A percentile compares a stretch with the other conserved stretches of the same genome.
Conservation (phyloP, 2,329 filamentous ascomycete species). For the Huntiella omanensis region DNA sequence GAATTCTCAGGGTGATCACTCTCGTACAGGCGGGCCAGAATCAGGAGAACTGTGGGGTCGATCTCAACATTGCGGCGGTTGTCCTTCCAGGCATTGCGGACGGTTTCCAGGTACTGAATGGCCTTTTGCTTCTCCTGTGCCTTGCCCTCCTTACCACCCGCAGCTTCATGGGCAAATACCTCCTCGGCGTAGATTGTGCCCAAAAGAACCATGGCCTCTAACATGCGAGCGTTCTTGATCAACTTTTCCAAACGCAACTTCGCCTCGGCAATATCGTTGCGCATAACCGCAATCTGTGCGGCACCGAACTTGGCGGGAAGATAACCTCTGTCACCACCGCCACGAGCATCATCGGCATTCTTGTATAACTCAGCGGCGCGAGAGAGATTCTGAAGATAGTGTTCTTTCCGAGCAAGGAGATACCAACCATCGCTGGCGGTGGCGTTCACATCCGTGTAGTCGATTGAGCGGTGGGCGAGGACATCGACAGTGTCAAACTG, state of each 20-base stretch:
- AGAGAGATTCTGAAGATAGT: conserved; percentile 57
- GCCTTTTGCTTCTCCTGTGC: conserved; percentile 71
- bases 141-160: conserved; percentile 68
- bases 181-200: conserved; percentile 90
- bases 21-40: conserved; percentile 83
- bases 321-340: conserved; percentile 77
- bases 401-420: conserved; percentile 75
- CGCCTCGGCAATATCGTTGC: conserved; percentile 72
- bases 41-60: conserved; percentile 76
- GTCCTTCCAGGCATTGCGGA: conserved; percentile 81
- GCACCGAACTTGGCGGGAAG: conserved; percentile 88
- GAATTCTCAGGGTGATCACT: conserved; percentile 72
- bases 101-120: conserved; percentile 63
- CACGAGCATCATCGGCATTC: conserved; percentile 76
- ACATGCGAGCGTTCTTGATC: conserved; percentile 60
- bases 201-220: conserved; percentile 82
- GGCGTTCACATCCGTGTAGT: conserved; percentile 87
- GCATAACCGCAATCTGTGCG: conserved; percentile 72
- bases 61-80: conserved; percentile 65
- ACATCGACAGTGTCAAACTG: conserved; percentile 65
- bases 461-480: conserved; percentile 80
- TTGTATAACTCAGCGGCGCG: conserved; percentile 74
- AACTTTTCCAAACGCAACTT: conserved; percentile 92
- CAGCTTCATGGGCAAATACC: conserved; percentile 60
- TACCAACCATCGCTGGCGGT: conserved; percentile 98